Percentiles rank a stretch among this genome's conserved stretches.
Conservation (phyloP, 1,139 yeast genomes). For the Geotrichum cucujoidarum region DNA sequence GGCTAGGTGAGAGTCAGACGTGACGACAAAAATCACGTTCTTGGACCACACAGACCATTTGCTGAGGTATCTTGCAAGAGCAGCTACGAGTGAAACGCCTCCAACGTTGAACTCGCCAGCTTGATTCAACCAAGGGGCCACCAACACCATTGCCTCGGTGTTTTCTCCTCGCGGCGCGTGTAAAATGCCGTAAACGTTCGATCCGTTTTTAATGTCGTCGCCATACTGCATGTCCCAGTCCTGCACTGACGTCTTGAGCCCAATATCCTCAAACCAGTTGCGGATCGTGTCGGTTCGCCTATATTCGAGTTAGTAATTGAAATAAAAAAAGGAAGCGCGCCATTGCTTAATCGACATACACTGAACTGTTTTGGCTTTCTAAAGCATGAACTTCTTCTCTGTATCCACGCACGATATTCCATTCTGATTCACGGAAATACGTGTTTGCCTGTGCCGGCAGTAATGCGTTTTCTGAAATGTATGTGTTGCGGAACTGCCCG, state of each 20-base stretch:
- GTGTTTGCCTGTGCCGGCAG: conserved; percentile 95
- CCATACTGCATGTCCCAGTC: conserved; percentile 34
- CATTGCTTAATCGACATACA: conserved; percentile 8
- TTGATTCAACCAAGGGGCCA: conserved; percentile 77
- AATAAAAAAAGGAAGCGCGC: conserved; percentile 21
- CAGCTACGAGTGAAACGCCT: conserved; percentile 67
- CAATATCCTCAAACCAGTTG: conserved; percentile 64
- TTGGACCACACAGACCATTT: conserved; percentile 94
- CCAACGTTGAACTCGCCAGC: conserved; percentile 64
- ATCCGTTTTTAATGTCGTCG: conserved; percentile 41
- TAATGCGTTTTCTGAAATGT: conserved; percentile 91
- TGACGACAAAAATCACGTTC: conserved; percentile 80
- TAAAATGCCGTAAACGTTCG: conserved; percentile 72
- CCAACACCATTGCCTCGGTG: conserved; percentile 89
- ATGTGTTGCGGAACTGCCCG: conserved; percentile 77
- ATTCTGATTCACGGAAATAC: conserved; percentile 88
- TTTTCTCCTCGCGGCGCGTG: conserved; percentile 96
- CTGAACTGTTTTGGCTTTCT: conserved; percentile 22
- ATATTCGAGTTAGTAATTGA: no score
- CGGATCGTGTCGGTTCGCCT: conserved; percentile 45
- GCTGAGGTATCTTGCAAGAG: conserved; percentile 73
- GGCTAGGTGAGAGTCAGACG: conserved; percentile 64
- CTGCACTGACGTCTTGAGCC: conserved; percentile 60
- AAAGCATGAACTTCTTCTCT: conserved; percentile 52
- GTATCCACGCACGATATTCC: conserved; percentile 88